Base-by-base conservation (phyloP, 148 eudicot genomes). In the Pharnaceum exiguum region DNA sequence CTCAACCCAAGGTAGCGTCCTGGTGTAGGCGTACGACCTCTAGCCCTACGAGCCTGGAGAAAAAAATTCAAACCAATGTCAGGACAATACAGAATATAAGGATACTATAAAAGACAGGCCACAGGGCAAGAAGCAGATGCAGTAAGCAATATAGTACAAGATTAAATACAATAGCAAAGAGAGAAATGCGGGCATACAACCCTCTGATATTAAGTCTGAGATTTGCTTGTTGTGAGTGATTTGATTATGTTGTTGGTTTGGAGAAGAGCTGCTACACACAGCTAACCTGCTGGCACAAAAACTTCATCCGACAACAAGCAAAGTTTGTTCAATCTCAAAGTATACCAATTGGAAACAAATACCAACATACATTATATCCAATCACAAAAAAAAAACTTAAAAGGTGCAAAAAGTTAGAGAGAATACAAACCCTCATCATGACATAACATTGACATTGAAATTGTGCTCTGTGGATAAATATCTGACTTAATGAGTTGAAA, bases 171-270 rank as follows among this genome's bases (percentile, higher is more conserved):
- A 65, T 48, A 51, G 65, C 46, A 67, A 63, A 63, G 63, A 66
- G 79, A 88, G 84, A 79, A 85, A 79, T 83, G 86, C 76, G 97
- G 96, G 87, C 87, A 83, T 88, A 89, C 99, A 88, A 91, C 96
- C 96, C 90, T 81, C 79, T 77, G 85, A 60, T 49, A 46, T 63
- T 67, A 69, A 72, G 81, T 82, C 88, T 76, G 89, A 78, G 60
- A 78, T 78, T 87, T 77, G 90, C 82, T 75, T 61, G 79, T 57
- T 62, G 78, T 46, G 71, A 73, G 82, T 89, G 96, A 79, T 79
- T 80, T 81, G 77, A 68, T 77, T 71, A 79, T 83, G 80, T 71
- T 85, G 74, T 56, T 53, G 79, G 77, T 82, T 85, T 82, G 99
- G 75, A 71, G 99, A 85, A 89, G 99, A 85, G 91, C 95, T 79